These are phyloP conservation scores for Saccharomycopsis oosterbeekiorum DNA, from an alignment of 805 yeast species.

Conservation along the genomic window DNA sequence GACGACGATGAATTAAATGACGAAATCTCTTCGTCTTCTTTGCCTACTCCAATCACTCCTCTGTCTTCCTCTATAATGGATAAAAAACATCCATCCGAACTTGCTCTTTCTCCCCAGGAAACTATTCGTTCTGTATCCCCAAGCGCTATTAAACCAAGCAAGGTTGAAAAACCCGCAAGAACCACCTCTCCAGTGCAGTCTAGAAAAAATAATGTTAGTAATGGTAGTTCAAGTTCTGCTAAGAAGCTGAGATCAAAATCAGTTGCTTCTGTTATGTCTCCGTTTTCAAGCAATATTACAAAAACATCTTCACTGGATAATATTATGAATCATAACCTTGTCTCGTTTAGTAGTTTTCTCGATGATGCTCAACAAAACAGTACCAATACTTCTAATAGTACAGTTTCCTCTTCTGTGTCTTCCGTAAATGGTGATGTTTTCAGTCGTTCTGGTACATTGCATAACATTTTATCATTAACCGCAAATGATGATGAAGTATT, in stretches of 20 bases:
- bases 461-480: neutral
- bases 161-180: neutral
- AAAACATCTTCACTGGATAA: neutral
- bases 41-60: neutral
- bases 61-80: neutral
- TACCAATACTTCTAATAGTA: neutral
- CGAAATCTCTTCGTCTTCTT: neutral
- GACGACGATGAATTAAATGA: neutral
- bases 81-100: neutral
- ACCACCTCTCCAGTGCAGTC: neutral
- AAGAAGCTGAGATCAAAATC: neutral
- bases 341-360: constrained; percentile 70
- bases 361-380: constrained; percentile 22
- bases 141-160: neutral
- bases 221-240: neutral
- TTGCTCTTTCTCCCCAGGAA: neutral
- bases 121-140: neutral
- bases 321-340: constrained; percentile 60
- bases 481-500: neutral
- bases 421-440: neutral
- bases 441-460: neutral
- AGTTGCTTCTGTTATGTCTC: neutral
- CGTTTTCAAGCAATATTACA: neutral
- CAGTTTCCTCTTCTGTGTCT: neutral
- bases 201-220: neutral